These are phyloP conservation scores for Gossypium mustelinum DNA, from an alignment of 345 rosid species.

Conservation along the genomic window DNA sequence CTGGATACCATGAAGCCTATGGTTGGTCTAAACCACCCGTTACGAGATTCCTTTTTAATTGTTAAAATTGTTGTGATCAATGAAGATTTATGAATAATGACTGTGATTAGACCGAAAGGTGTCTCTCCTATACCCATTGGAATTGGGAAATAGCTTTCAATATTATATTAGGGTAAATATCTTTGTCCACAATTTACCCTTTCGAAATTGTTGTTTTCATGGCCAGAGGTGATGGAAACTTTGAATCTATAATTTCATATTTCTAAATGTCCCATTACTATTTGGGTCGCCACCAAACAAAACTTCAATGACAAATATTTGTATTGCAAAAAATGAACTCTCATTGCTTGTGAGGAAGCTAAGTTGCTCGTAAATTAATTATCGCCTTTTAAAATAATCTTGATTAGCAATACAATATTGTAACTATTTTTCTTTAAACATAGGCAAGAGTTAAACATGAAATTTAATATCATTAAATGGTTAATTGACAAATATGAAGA, in stretches of 20 bases:
- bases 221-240: not conserved
- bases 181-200: slow-evolving; percentile 2
- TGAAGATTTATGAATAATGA: not conserved
- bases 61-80: not conserved
- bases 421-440: too few species aligned
- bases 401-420: too few species aligned
- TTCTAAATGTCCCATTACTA: not conserved
- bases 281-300: not conserved
- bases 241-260: not conserved
- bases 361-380: too few species aligned
- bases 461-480: too few species aligned
- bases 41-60: not conserved
- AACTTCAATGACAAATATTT: not conserved
- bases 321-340: not conserved
- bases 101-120: slow-evolving; percentile 4
- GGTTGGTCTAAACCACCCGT: not conserved
- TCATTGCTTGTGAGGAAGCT: too few species aligned
- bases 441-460: too few species aligned
- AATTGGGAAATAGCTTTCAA: slow-evolving; percentile 9
- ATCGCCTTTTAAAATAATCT: too few species aligned
- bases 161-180: not conserved
- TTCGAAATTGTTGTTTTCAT: not conserved
- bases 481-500: not conserved
- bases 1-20: not conserved
- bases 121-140: not conserved